Evolutionary conservation across 129 eudicot genomes (phyloP), one percentile per base, ranked within the genome.

Genomic region (Kitagawia praeruptora): DNA sequence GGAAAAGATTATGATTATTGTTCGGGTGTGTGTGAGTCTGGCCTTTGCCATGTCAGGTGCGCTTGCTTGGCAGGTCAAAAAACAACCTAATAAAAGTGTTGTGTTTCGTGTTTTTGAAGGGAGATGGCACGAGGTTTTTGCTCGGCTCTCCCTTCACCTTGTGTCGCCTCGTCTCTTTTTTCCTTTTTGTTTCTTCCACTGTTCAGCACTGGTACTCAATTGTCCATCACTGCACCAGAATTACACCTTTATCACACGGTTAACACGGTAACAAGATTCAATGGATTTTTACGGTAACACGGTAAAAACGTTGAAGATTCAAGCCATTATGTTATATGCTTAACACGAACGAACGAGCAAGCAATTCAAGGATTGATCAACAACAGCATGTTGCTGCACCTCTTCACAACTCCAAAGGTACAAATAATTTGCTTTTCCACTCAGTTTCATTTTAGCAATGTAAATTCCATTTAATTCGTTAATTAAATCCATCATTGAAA

Each of bases 21-120:
- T n/a, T 61, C 23, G 8, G 1, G 47, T 49, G 31, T 76, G 74
- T 66, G 56, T 61, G 66, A 23, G 69, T 61, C 69, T 61, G 98
- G 80, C 98, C 98, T 93, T 93, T 93, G 98, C 96, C 93, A 90
- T 88, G 93, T 58, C 86, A 86, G 98, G 98, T 93, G 98, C 90
- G 98, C 98, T 93, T 85, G 93, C 88, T 80, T 93, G 96, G 98
- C 98, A 93, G 98, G 98, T 83, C 93, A 80, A 79, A 83, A 83
- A 80, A 21, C 53, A 67, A 58, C 70, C 46, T 79, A 82, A 88
- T 88, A 84, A 41, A 81, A 86, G 1, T 21, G 39, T 4, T 8
- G 6, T 49, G 12, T 80, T 86, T 89, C 63, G 88, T 77, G 83
- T 86, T 77, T 80, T 47, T 47, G 87, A 84, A 84, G 88, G 94